Evolutionary conservation across 495 filamentous ascomycete species (phyloP).

Genomic region (Acidomyces sp.): DNA sequence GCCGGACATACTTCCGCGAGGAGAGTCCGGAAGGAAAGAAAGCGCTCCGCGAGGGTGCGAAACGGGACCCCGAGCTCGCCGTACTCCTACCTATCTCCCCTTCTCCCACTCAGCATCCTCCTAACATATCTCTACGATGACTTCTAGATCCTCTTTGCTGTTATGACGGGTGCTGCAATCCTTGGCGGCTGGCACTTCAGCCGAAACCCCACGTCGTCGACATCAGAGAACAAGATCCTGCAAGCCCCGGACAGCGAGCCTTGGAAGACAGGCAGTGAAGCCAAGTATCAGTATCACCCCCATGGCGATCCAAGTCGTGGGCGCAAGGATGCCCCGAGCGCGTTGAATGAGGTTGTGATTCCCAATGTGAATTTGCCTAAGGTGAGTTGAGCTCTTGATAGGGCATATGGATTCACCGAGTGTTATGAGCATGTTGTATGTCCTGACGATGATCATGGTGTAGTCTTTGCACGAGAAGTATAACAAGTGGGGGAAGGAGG

Average conservation of each 20-base stretch:
- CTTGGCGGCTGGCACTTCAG: slow-evolving; percentile 82
- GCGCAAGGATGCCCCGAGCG: slow-evolving; percentile 81
- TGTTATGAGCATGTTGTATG: slow-evolving; percentile 4
- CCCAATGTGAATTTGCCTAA: slow-evolving; percentile 86
- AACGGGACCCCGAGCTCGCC: slow-evolving; percentile 70
- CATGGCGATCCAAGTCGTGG: slow-evolving; percentile 63
- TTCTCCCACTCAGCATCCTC: background rate
- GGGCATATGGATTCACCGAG: background rate
- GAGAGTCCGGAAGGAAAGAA: slow-evolving; percentile 26
- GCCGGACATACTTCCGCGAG: slow-evolving; percentile 5
- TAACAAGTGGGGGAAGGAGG: slow-evolving; percentile 98
- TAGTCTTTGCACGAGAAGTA: slow-evolving; percentile 83
- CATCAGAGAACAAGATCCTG: slow-evolving; percentile 64
- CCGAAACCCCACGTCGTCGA: slow-evolving; percentile 71
- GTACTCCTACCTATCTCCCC: slow-evolving; percentile 36
- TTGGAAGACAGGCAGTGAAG: slow-evolving; percentile 58
- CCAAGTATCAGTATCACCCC: slow-evolving; percentile 88
- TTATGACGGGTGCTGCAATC: slow-evolving; percentile 81
- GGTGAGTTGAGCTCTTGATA: slow-evolving; percentile 42
- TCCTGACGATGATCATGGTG: background rate
- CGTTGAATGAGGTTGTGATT: slow-evolving; percentile 83
- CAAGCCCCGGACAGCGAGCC: slow-evolving; percentile 68
- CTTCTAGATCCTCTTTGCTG: slow-evolving; percentile 65
- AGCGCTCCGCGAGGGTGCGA: slow-evolving; percentile 50
- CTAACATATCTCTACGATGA: too few relatives aligned